Percentiles rank a stretch among this genome's conserved stretches.
phyloP scores from a whole-genome alignment of 23 red algal genomes.

The Gracilaria vermiculophylla region DNA sequence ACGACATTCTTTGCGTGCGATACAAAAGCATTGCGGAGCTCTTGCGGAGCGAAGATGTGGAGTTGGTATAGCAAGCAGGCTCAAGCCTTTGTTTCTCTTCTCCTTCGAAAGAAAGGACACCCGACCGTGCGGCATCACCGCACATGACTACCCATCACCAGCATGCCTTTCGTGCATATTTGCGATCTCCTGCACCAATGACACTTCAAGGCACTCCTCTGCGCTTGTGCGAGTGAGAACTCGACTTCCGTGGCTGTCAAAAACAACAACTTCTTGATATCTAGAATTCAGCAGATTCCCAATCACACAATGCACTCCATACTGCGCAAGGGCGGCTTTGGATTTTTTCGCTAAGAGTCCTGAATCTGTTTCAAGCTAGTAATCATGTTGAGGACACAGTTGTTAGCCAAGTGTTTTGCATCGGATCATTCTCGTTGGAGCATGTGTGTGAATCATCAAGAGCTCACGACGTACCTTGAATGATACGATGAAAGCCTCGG shows the following conservation, averaged over 20 bases:
- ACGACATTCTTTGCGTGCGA: slow-evolving; percentile 56
- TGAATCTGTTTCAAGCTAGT: slow-evolving; percentile 83
- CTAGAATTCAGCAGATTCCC: slow-evolving; percentile 78
- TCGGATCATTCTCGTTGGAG: no score
- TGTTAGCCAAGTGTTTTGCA: not conserved
- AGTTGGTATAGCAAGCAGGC: not conserved
- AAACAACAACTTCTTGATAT: slow-evolving; percentile 46
- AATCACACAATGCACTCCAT: slow-evolving; percentile 76
- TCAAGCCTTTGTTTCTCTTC: not conserved
- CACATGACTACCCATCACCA: not conserved
- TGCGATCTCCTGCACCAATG: not conserved
- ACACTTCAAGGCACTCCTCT: not conserved
- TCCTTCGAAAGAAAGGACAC: not conserved
- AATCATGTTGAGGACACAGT: not conserved
- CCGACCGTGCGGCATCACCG: not conserved
- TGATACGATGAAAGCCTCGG: slow-evolving; percentile 71
- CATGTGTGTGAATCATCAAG: no score
- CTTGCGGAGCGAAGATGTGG: slow-evolving; percentile 16
- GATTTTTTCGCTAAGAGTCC: slow-evolving; percentile 45
- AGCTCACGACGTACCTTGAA: slow-evolving; percentile 83
- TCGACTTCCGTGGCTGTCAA: not conserved
- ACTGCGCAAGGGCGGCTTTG: slow-evolving; percentile 17
- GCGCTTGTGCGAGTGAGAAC: not conserved
- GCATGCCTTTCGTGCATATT: not conserved
- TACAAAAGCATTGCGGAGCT: slow-evolving; percentile 51